A percentile compares a stretch with the other conserved stretches of the same genome.
Evolutionary conservation across 2,329 filamentous ascomycete genomes (phyloP).

Genomic region (Fusarium scirpi): DNA sequence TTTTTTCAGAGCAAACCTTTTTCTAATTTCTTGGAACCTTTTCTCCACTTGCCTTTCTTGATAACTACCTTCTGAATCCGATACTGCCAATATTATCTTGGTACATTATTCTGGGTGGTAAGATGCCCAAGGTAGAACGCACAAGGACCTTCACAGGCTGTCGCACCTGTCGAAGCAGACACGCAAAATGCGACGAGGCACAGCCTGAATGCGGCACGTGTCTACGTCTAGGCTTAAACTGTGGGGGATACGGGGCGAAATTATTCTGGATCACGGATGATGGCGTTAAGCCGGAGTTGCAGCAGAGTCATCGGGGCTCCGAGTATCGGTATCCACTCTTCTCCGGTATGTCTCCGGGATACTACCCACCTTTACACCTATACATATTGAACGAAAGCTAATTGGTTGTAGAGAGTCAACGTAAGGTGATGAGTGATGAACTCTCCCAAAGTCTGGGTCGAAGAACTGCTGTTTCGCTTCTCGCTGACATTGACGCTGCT

Average conservation of each 20-base stretch:
- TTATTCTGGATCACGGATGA: constrained; percentile 50
- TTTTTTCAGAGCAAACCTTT: no score
- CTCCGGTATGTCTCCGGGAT: constrained; percentile 47
- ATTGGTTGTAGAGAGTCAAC: constrained; percentile 33
- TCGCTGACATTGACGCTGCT: constrained; percentile 45
- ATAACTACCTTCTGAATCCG: background rate
- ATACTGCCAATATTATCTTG: no score
- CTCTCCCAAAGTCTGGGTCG: constrained; percentile 50
- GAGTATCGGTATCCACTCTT: constrained; percentile 58
- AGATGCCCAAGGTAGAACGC: constrained; percentile 42
- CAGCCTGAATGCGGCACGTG: constrained; percentile 56
- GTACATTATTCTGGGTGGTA: no score
- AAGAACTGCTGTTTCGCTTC: constrained; percentile 35
- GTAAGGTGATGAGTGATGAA: constrained; percentile 44
- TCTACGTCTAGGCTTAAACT: constrained; percentile 50
- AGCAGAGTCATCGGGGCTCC: constrained; percentile 44
- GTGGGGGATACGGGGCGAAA: constrained; percentile 56
- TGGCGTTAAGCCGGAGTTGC: constrained; percentile 33
- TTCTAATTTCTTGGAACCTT: background rate
- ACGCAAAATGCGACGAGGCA: constrained; percentile 60
- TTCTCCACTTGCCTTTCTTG: constrained; percentile 41
- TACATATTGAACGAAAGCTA: background rate
- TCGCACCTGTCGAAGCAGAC: constrained; percentile 53
- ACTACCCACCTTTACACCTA: no score
- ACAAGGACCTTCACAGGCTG: constrained; percentile 52